Evolutionary conservation across 2,329 filamentous ascomycete genomes (phyloP), one percentile per base, ranked within the genome.

Genomic region (Aspergillus chevalieri): DNA sequence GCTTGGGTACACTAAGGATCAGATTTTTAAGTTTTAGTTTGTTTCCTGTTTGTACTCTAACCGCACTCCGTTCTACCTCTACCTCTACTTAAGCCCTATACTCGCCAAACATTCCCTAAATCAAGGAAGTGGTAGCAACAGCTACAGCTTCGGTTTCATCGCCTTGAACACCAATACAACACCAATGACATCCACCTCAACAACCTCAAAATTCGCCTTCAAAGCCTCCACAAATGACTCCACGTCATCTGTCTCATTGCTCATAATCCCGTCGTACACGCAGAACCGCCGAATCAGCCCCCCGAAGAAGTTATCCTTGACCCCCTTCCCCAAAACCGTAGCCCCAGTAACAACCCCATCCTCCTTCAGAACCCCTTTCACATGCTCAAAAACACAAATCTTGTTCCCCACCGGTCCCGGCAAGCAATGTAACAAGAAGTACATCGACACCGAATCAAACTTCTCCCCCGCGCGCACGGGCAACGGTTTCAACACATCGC

Each of bases 381-480:
- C 60, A 4, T 60, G 57, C 6, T 41, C 47, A 17, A 74, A 62
- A 2, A 71, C 59, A 9, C 30, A 43, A 10, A 63, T 48, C 52
- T 74, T 72, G 4, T 51, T 50, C 9, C 49, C 33, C 3, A 49
- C 43, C 1, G 63, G 61, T 0, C 64, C 65, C 0, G 71, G 71
- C 8, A 75, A 52, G 55, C 73, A 75, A 54, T 75, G 73, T 14
- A 74, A 59, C 4, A 75, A 52, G 52, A 71, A 74, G 55, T 72
- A 73, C 58, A 74, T 63, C 12, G 69, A 69, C 46, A 78, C 70
- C 1, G 71, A 72, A 53, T 74, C 68, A 53, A 72, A 77, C 43
- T 55, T 57, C 2, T 51, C 56, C 3, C 49, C 52, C 21, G 53
- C 46, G 0, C 67, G 67, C 3, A 50, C 3, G 6, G 39, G 14